Conservation (phyloP, 2,329 filamentous ascomycete species). For the Beauveria asiatica region DNA sequence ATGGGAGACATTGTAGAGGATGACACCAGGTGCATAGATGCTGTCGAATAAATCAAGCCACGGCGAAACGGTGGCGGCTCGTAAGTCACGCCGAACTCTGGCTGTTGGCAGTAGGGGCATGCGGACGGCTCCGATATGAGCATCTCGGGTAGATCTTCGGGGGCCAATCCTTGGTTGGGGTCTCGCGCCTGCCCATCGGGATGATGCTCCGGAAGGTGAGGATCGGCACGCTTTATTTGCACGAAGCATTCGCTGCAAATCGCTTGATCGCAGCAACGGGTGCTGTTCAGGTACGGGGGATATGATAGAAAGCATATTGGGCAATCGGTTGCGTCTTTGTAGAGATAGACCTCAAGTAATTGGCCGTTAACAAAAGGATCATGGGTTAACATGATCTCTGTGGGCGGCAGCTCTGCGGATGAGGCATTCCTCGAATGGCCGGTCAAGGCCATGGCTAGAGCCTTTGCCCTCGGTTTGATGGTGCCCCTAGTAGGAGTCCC, state of each 20-base stretch:
- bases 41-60: slow-evolving; percentile 61
- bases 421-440: slow-evolving; percentile 65
- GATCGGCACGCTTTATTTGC: slow-evolving; percentile 91
- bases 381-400: slow-evolving; percentile 69
- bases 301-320: slow-evolving; percentile 97
- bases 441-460: slow-evolving; percentile 71
- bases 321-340: slow-evolving; percentile 84
- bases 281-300: slow-evolving; percentile 87
- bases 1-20: slow-evolving; percentile 53
- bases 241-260: slow-evolving; percentile 99
- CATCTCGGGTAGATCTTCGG: slow-evolving; percentile 49
- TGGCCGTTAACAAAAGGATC: slow-evolving; percentile 94
- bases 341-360: slow-evolving; percentile 82
- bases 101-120: slow-evolving; percentile 91
- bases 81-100: slow-evolving; percentile 95
- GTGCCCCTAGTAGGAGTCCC: slow-evolving; percentile 37
- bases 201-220: slow-evolving; percentile 75
- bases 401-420: slow-evolving; percentile 61
- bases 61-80: slow-evolving; percentile 80
- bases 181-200: slow-evolving; percentile 35
- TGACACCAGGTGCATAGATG: slow-evolving; percentile 27
- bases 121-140: slow-evolving; percentile 85
- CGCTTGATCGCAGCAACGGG: slow-evolving; percentile 87
- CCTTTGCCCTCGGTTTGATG: slow-evolving; percentile 81
- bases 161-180: slow-evolving; percentile 27